phyloP scores from a whole-genome alignment of 202 grass and related monocot species.

The Setaria viridis region DNA sequence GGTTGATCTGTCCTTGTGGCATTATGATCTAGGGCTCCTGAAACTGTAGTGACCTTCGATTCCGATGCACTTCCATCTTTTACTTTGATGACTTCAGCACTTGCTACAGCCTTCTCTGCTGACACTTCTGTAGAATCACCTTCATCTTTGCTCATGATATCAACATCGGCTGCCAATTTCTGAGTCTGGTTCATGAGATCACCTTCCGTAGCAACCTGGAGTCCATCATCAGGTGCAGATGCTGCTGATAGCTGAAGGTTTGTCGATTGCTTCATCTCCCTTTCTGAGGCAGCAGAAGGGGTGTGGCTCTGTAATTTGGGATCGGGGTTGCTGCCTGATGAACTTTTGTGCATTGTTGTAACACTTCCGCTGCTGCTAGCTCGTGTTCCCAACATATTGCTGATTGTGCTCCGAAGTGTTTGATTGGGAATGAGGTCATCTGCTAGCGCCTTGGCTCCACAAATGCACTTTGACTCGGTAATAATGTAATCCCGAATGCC shows the following conservation, averaged over 20 bases:
- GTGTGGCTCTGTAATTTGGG: slow-evolving; percentile 39
- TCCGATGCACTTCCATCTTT: slow-evolving; percentile 43
- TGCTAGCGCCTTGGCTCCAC: slow-evolving; percentile 64
- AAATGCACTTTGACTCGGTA: slow-evolving; percentile 56
- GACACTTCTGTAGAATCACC: slow-evolving; percentile 39
- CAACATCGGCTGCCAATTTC: slow-evolving; percentile 19
- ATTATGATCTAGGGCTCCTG: slow-evolving; percentile 24
- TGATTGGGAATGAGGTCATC: slow-evolving; percentile 73
- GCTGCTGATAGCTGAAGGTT: slow-evolving; percentile 25
- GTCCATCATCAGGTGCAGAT: slow-evolving; percentile 26
- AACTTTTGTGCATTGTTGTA: slow-evolving; percentile 62
- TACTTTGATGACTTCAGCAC: slow-evolving; percentile 29
- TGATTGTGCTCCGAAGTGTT: slow-evolving; percentile 62
- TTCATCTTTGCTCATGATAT: slow-evolving; percentile 40
- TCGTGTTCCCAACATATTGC: slow-evolving; percentile 53
- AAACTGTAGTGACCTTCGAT: slow-evolving; percentile 27
- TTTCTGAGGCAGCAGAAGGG: slow-evolving; percentile 41
- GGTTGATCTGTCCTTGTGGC: slow-evolving; percentile 35
- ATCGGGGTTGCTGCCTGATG: slow-evolving; percentile 61
- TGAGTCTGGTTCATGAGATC: slow-evolving; percentile 21
- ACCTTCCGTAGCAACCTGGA: slow-evolving; percentile 16
- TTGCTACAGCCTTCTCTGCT: slow-evolving; percentile 39
- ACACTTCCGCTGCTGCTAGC: slow-evolving; percentile 44
- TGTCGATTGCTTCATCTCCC: slow-evolving; percentile 34
- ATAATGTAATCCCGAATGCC: slow-evolving; percentile 64